phyloP scores from a whole-genome alignment of 179 eudicot genomes.

The Beta lomatogona region DNA sequence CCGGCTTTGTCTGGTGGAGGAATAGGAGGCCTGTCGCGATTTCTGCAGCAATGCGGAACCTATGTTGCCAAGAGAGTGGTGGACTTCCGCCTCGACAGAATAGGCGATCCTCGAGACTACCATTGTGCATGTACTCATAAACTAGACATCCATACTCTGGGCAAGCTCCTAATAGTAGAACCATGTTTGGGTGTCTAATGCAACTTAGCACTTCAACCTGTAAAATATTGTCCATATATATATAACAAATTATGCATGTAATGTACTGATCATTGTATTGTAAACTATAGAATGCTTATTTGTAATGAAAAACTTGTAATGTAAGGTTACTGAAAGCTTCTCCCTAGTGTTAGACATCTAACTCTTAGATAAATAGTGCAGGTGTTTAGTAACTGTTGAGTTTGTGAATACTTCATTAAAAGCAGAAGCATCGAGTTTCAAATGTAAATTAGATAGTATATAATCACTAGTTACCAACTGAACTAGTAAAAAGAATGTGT shows the following conservation, averaged over 20 bases:
- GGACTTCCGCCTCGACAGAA: constrained; percentile 39
- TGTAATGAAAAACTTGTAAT: too few relatives aligned
- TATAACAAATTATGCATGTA: background rate
- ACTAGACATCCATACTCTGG: constrained; percentile 53
- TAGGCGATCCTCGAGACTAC: constrained; percentile 48
- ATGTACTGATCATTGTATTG: too few relatives aligned
- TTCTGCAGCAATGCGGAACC: constrained; percentile 47
- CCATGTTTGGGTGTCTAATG: constrained; percentile 52
- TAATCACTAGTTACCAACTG: too few relatives aligned
- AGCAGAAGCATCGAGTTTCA: too few relatives aligned
- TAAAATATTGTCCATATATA: background rate
- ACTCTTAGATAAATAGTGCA: too few relatives aligned
- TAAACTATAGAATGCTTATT: too few relatives aligned
- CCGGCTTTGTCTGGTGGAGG: constrained; percentile 51
- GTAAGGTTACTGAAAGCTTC: too few relatives aligned
- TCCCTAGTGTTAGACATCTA: too few relatives aligned
- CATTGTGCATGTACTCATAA: constrained; percentile 54
- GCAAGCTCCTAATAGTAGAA: constrained; percentile 47
- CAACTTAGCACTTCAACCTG: constrained; percentile 52
- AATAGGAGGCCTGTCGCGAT: constrained; percentile 47
- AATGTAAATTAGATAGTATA: too few relatives aligned
- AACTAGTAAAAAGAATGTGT: too few relatives aligned
- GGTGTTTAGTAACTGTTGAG: too few relatives aligned
- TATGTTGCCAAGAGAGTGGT: constrained; percentile 43
- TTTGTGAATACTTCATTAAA: too few relatives aligned